Base-by-base conservation (phyloP, 768 basidiomycete genomes). In the Panaeolus cyanescens region DNA sequence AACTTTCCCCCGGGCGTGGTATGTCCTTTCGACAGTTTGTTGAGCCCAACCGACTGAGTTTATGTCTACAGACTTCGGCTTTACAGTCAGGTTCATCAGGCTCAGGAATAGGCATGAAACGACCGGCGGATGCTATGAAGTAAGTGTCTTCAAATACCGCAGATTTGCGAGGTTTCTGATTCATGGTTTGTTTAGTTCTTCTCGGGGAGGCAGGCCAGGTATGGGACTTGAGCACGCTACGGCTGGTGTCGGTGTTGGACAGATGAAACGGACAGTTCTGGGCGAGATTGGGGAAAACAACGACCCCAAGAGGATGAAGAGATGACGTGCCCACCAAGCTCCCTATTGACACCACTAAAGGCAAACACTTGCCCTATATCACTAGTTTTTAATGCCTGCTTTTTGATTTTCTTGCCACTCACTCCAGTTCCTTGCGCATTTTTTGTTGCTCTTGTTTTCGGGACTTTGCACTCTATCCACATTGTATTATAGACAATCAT, bases 1-100 rank as follows among this genome's bases (percentile, higher is more conserved):
- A 76, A 83, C 65, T 80, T 81, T 59, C 80, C 82, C 0, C 71
- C 79, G 54, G 81, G 79, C 22, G 70, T 77, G 72, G 85, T 84
- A 64, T 7, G 77, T 71, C 32, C 40, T 58, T 8, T 45, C 36
- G 40, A 10, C 4, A 34, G 5, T 22, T 20, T 34, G 30, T 31
- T 9, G 7, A 42, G 32, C 28, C 20, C 53, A 17, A 37, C 13
- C 55, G 20, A 55, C 50, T 33, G 32, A 34, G 54, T 54, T 42
- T 15, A 39, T 7, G n/a, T 34, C 22, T 64, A 58, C 59, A 53
- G 63, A 45, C 58, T 55, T 33, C 60, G 62, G 36, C 32, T 54
- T 12, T 37, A 53, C 6, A 5, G 17, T 45, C 60, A 54, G 40
- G 17, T 17, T 32, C 60, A 22, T 30, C 61, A 5, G 45, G 64